Evolutionary conservation across 202 grass and related monocot species (phyloP).

Genomic region (Carex arenaria): DNA sequence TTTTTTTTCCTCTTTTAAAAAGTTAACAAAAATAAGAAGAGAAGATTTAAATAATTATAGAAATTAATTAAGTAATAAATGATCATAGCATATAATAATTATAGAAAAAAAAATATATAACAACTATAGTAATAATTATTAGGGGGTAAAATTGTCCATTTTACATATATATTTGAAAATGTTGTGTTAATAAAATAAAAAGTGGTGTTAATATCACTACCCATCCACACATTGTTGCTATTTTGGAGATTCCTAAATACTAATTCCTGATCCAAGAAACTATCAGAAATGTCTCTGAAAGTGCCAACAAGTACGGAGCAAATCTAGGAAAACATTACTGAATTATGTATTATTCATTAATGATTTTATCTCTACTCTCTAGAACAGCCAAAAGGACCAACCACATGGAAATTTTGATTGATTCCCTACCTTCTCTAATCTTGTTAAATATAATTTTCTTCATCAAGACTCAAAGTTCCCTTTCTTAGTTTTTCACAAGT

Average conservation of each 20-base stretch:
- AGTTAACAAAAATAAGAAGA: no score
- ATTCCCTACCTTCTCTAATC: background rate
- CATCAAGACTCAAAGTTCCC: background rate
- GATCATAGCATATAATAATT: no score
- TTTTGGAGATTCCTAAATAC: background rate
- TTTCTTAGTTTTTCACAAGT: background rate
- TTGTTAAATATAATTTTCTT: conserved; percentile 12
- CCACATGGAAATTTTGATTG: background rate
- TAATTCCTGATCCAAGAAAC: background rate
- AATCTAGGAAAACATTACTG: background rate
- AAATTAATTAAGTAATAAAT: no score
- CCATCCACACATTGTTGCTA: background rate
- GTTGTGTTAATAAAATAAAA: no score
- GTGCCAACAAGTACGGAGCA: background rate
- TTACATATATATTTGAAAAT: no score
- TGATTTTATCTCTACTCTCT: background rate
- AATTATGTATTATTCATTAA: background rate
- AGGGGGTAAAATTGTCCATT: no score
- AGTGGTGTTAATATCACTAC: no score
- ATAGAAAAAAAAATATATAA: no score
- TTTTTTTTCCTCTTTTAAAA: no score
- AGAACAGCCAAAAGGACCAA: background rate
- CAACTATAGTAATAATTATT: no score
- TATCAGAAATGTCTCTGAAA: background rate
- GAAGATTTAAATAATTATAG: no score